These are phyloP conservation scores for Allantophomopsis cytisporea DNA, from an alignment of 2,329 filamentous ascomycete species.

Conservation along the genomic window DNA sequence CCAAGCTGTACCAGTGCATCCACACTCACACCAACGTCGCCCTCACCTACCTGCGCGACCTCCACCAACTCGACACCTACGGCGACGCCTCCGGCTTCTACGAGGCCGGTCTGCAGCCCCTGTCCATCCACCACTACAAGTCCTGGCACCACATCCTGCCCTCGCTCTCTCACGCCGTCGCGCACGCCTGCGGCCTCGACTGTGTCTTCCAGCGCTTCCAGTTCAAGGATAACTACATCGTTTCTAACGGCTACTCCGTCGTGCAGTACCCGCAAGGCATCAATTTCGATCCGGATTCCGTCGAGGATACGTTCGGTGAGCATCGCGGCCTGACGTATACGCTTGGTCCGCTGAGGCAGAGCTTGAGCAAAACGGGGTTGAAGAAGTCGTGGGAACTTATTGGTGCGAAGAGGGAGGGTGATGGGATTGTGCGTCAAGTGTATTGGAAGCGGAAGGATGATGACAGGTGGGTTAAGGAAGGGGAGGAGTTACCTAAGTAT, in stretches of 20 bases:
- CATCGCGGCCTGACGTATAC: too few species aligned
- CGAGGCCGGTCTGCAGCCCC: conserved; percentile 10
- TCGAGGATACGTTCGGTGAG: too few species aligned
- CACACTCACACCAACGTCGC: conserved; percentile 5
- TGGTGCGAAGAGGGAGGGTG: too few species aligned
- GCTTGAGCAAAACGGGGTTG: too few species aligned
- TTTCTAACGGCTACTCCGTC: conserved; percentile 27
- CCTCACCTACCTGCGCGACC: conserved; percentile 8
- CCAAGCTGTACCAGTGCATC: conserved; percentile 11
- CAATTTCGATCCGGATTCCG: too few species aligned
- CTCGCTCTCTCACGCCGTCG: conserved; percentile 4
- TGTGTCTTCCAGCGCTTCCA: conserved; percentile 26
- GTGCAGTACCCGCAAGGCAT: conserved; percentile 7
- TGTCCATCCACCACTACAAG: conserved; percentile 14
- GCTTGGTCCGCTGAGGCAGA: too few species aligned
- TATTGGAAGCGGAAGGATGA: too few species aligned
- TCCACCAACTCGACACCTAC: conserved; percentile 15
- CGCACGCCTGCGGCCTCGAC: conserved; percentile 16
- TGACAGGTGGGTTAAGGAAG: too few species aligned
- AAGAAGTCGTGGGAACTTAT: too few species aligned
- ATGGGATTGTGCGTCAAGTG: too few species aligned
- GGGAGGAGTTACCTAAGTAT: too few species aligned
- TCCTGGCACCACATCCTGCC: conserved; percentile 12
- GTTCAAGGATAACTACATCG: conserved; percentile 24
- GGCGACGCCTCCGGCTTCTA: conserved; percentile 11